Conservation (phyloP, 2,329 filamentous ascomycete species). For the Coniochaeta sp. region DNA sequence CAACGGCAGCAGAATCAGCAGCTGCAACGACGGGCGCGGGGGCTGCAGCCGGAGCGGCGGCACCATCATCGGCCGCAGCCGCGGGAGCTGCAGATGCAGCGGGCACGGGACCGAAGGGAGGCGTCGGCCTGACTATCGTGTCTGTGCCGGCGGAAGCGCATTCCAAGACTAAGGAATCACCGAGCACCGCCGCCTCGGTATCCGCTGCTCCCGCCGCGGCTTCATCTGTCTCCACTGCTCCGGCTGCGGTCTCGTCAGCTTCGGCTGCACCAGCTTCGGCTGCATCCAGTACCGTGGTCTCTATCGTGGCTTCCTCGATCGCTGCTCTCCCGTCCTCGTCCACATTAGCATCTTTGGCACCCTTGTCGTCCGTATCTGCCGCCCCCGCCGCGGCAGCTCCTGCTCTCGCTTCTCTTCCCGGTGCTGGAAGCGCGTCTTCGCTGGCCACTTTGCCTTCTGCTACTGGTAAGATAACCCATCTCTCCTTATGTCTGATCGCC, state of each 20-base stretch:
- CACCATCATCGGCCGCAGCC: conserved; percentile 2
- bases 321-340: conserved; percentile 1
- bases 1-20: conserved; percentile 6
- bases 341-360: conserved; percentile 3
- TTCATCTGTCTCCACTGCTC: not conserved
- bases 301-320: not conserved
- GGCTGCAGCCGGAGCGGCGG: not conserved
- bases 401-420: conserved; percentile 8
- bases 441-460: conserved; percentile 4
- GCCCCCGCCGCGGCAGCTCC: conserved; percentile 2
- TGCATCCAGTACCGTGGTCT: not conserved
- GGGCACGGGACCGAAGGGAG: conserved; percentile 1
- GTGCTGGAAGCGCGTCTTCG: not conserved
- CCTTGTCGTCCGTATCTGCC: conserved; percentile 5
- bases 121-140: conserved; percentile 12
- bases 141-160: conserved; percentile 7
- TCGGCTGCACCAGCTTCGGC: conserved; percentile 1
- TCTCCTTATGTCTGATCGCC: not conserved
- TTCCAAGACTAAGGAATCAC: conserved; percentile 6
- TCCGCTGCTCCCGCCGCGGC: conserved; percentile 1
- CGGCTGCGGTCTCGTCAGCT: not conserved
- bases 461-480: not conserved
- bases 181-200: conserved; percentile 4
- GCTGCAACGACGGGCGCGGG: conserved; percentile 5
- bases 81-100: not conserved